Evolutionary conservation across 78 protist genomes (phyloP).

Genomic region (Chrysochromulina tobinii): DNA sequence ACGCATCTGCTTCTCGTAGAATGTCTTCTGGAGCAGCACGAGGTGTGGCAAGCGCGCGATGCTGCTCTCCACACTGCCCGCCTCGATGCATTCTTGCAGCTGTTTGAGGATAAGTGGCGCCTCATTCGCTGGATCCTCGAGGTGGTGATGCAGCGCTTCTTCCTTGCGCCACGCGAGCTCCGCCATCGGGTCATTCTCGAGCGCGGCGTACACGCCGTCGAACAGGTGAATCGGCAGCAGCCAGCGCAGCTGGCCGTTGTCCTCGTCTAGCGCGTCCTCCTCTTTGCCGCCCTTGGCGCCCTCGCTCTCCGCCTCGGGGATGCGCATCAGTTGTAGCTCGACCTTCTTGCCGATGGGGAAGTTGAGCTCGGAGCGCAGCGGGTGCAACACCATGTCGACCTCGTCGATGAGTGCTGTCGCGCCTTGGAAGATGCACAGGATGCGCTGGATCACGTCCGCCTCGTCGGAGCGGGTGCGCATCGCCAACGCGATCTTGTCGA

Average conservation of each 20-base stretch:
- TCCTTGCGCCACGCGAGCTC: too few species aligned
- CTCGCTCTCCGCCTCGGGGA: too few species aligned
- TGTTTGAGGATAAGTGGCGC: too few species aligned
- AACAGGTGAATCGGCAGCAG: conserved; percentile 67
- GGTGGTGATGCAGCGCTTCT: too few species aligned
- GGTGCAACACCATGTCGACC: conserved; percentile 70
- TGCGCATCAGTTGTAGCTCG: conserved; percentile 63
- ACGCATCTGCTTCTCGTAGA: neutral
- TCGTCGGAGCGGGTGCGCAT: neutral
- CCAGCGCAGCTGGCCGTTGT: conserved; percentile 68
- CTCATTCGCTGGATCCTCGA: too few species aligned
- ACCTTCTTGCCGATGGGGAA: conserved; percentile 54
- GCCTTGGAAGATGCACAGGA: neutral
- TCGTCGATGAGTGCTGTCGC: conserved; percentile 38
- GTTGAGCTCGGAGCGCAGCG: conserved; percentile 68
- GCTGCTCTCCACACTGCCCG: neutral
- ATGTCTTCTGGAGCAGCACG: neutral
- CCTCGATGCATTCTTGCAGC: too few species aligned
- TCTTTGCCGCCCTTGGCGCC: too few species aligned
- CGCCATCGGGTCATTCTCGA: too few species aligned
- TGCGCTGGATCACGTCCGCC: neutral
- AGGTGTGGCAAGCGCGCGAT: neutral
- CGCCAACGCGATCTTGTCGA: too few species aligned
- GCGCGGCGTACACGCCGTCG: conserved; percentile 57
- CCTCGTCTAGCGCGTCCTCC: too few species aligned